Percentiles rank a stretch among this genome's conserved stretches.
Conservation (phyloP, 164 flowering plant species). For the Malania oleifera region DNA sequence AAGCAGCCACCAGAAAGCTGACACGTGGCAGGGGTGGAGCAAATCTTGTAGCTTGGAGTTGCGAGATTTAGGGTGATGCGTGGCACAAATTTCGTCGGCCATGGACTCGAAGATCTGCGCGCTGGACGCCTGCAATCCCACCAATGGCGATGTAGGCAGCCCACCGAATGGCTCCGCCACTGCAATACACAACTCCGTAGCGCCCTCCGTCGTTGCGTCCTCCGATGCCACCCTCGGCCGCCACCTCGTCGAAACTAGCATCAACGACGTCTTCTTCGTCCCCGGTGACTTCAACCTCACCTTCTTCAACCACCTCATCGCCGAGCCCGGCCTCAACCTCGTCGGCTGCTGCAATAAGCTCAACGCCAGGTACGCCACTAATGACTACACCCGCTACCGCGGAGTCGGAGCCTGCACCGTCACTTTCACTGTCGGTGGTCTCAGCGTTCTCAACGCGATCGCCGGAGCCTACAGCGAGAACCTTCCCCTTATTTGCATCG, state of each 20-base stretch:
- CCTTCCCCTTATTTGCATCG: conserved; percentile 37
- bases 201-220: too few relatives aligned
- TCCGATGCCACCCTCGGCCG: conserved; percentile 25
- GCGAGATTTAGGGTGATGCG: too few relatives aligned
- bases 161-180: too few relatives aligned
- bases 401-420: conserved; percentile 40
- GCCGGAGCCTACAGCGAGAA: conserved; percentile 46
- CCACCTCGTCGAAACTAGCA: conserved; percentile 31
- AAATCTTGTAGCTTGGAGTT: too few relatives aligned
- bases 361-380: conserved; percentile 42
- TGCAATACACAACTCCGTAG: too few relatives aligned
- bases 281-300: conserved; percentile 40
- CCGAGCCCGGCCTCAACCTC: conserved; percentile 31
- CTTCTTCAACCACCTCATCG: conserved; percentile 36
- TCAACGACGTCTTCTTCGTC: conserved; percentile 33
- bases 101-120: too few relatives aligned
- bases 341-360: conserved; percentile 43
- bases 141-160: too few relatives aligned
- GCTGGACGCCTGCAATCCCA: too few relatives aligned
- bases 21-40: too few relatives aligned
- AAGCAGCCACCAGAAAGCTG: too few relatives aligned
- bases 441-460: conserved; percentile 36
- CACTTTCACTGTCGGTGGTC: conserved; percentile 41
- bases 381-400: conserved; percentile 34
- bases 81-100: too few relatives aligned